Evolutionary conservation across 2,329 filamentous ascomycete genomes (phyloP).

Genomic region (Alternaria sp.): DNA sequence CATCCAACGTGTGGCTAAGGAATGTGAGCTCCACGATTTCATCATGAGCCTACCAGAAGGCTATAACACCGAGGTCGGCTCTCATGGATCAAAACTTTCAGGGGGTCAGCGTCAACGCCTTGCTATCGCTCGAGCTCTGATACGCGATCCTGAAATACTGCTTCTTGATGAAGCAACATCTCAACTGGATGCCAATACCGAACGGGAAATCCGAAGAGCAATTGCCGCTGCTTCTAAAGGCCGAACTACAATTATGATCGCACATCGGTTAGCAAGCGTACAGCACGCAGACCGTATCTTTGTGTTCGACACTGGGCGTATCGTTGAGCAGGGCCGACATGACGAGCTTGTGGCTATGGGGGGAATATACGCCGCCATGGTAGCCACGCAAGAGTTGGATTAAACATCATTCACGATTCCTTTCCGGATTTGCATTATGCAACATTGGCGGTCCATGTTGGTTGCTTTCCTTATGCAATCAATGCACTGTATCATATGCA

Average conservation of each 20-base stretch:
- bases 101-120: conserved; percentile 58
- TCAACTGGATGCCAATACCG: conserved; percentile 57
- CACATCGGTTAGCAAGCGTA: conserved; percentile 78
- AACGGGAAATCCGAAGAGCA: conserved; percentile 53
- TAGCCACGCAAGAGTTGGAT: conserved; percentile 47
- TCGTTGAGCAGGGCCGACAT: conserved; percentile 70
- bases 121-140: conserved; percentile 56
- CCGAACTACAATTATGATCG: conserved; percentile 75
- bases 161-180: conserved; percentile 59
- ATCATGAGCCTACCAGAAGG: conserved; percentile 58
- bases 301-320: conserved; percentile 72
- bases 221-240: conserved; percentile 53
- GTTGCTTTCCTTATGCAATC: neutral
- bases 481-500: neutral
- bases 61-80: conserved; percentile 57
- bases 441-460: neutral
- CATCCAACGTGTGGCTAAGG: conserved; percentile 49
- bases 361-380: conserved; percentile 49
- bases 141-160: conserved; percentile 57
- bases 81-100: conserved; percentile 54
- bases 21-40: conserved; percentile 58
- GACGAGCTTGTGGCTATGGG: conserved; percentile 60
- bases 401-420: conserved; percentile 16
- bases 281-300: conserved; percentile 83
- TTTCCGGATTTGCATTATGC: neutral